Percentiles rank a stretch among this genome's conserved stretches.
These are phyloP conservation scores for Parafenestella ontariensis DNA, from an alignment of 2,329 filamentous ascomycete genomes.

Conservation along the genomic window DNA sequence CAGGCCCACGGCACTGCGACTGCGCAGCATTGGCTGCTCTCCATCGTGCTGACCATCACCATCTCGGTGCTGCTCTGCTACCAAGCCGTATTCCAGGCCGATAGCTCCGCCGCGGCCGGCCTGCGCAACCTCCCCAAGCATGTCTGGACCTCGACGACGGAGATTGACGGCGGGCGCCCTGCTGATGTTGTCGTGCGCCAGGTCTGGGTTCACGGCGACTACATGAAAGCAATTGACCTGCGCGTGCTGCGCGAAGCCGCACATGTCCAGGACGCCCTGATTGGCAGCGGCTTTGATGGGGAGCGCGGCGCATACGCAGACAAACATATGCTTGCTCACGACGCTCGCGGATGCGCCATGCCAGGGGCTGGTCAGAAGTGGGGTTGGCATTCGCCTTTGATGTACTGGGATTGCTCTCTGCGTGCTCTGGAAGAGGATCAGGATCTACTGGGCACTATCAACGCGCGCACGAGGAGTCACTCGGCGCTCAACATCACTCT, in stretches of 20 bases:
- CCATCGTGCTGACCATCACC: conserved; percentile 76
- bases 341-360: conserved; percentile 29
- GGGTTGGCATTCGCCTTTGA: conserved; percentile 83
- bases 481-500: conserved; percentile 77
- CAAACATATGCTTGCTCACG: conserved; percentile 9
- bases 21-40: conserved; percentile 75
- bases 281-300: conserved; percentile 57
- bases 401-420: conserved; percentile 78
- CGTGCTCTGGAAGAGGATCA: conserved; percentile 65
- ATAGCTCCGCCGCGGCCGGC: conserved; percentile 73
- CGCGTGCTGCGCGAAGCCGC: conserved; percentile 71
- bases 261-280: conserved; percentile 71
- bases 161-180: conserved; percentile 61
- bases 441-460: conserved; percentile 73
- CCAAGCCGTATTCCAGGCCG: conserved; percentile 77
- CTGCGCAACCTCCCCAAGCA: conserved; percentile 77
- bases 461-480: conserved; percentile 65
- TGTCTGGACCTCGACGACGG: conserved; percentile 79
- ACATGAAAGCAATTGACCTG: conserved; percentile 76
- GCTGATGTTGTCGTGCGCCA: conserved; percentile 81
- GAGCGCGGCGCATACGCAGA: background rate
- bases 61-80: conserved; percentile 75
- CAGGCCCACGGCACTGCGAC: conserved; percentile 74
- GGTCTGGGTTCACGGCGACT: conserved; percentile 81
- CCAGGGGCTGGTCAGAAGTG: conserved; percentile 67